Evolutionary conservation across 257 asterid species (phyloP), one percentile per base, ranked within the genome.

Genomic region (Linderniella brevidens): DNA sequence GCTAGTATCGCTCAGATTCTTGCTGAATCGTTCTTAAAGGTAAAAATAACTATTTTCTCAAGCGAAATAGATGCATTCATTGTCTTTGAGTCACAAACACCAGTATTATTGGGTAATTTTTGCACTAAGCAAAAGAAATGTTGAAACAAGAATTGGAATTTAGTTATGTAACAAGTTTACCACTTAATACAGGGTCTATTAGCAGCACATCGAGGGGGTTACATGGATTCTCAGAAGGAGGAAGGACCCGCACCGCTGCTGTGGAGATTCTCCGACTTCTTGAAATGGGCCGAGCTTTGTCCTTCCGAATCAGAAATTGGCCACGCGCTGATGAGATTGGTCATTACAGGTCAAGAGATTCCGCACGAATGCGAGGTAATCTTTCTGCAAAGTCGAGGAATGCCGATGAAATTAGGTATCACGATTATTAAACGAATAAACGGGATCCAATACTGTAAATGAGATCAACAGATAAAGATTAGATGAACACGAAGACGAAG

Each of bases 131-230:
- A 25, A 25, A 25, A 3, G 32, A 3, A 2, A 6, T 25, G 32
- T 25, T 25, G 6, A 25, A 25, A 25, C 6, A 3, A 25, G 32
- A 3, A 2, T 6, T 25, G 32, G 32, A 25, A 25, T 25, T 25
- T 25, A 2, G 32, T 25, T 25, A 25, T 25, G 6, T 25, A 25
- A 3, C 17, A 15, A 25, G 39, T 18, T 47, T 13, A 19, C 50
- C 19, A 56, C 9, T 50, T 57, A n/a, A n/a, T n/a, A 19, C 74
- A 90, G 98, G 98, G 98, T 64, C 70, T 90, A 54, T 69, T 90
- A 69, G 98, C 98, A 35, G 96, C 98, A 54, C 96, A 90, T 71
- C 96, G 98, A 72, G 98, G 98, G 55, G 98, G 98, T 48, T 90
- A 90, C 64, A 90, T 90, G 87, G 98, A 88, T 52, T 76, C 82